A percentile compares a stretch with the other conserved stretches of the same genome.
These are phyloP conservation scores for Globisporangium spinosum DNA, from an alignment of 352 stramenopile species.

Conservation along the genomic window DNA sequence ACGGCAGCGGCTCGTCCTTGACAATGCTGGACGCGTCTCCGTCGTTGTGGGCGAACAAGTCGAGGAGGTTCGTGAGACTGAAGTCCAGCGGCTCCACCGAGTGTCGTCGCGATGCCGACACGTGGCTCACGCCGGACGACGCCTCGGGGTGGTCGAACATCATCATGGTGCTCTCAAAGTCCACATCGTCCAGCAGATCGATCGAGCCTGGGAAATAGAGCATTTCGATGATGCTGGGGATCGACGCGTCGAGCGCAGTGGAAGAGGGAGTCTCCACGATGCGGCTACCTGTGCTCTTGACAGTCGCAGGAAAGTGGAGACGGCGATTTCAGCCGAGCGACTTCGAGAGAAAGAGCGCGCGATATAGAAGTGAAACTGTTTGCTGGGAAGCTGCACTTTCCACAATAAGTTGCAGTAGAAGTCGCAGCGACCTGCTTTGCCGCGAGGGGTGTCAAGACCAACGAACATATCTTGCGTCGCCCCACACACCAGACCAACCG, in stretches of 20 bases:
- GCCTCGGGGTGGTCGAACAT: constrained; percentile 38
- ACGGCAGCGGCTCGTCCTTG: constrained; percentile 12
- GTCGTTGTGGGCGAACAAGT: constrained; percentile 37
- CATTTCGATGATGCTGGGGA: constrained; percentile 35
- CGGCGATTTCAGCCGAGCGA: no score
- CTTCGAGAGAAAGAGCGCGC: no score
- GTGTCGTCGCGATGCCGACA: constrained; percentile 17
- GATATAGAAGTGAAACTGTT: neutral
- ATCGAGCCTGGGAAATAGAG: constrained; percentile 41
- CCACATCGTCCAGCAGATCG: constrained; percentile 54
- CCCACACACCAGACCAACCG: no score
- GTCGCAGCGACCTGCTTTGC: neutral
- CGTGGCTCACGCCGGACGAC: neutral
- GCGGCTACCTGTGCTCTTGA: neutral
- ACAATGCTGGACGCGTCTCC: constrained; percentile 20
- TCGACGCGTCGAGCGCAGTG: neutral
- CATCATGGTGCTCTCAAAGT: constrained; percentile 68
- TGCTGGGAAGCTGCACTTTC: neutral
- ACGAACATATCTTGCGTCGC: no score
- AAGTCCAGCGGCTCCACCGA: constrained; percentile 43
- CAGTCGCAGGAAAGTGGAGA: no score
- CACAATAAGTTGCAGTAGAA: neutral
- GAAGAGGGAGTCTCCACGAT: constrained; percentile 8
- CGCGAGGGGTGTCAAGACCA: no score
- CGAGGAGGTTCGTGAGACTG: constrained; percentile 36